phyloP scores from a whole-genome alignment of 345 rosid genomes.

The Hevea brasiliensis region DNA sequence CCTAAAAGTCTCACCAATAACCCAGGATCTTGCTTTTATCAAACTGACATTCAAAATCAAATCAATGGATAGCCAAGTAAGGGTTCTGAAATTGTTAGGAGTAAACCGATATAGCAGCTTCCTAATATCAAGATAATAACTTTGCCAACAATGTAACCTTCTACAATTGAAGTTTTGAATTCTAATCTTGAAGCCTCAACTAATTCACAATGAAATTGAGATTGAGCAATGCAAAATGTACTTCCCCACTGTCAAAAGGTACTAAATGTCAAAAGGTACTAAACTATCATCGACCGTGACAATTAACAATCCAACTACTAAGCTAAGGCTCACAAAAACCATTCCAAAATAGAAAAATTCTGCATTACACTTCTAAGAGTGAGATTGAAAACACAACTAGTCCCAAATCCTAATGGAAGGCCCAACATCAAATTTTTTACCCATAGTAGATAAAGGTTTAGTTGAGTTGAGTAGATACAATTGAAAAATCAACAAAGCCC shows the following conservation, averaged over 20 bases:
- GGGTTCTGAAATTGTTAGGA: background rate
- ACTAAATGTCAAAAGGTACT: background rate
- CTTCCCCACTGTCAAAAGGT: background rate
- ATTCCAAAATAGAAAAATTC: no score
- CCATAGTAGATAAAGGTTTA: no score
- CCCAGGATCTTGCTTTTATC: background rate
- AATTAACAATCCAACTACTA: background rate
- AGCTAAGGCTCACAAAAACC: background rate
- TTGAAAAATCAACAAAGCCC: background rate
- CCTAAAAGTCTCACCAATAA: background rate
- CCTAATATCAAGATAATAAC: background rate
- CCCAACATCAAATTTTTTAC: background rate
- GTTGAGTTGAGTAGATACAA: no score
- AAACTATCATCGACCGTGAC: background rate
- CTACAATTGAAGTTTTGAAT: background rate
- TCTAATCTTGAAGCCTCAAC: background rate
- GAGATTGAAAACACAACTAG: background rate
- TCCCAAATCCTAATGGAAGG: background rate
- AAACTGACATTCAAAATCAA: background rate
- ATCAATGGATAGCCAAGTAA: background rate
- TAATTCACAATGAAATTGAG: background rate
- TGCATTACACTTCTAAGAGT: background rate
- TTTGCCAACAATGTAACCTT: background rate
- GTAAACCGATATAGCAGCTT: background rate
- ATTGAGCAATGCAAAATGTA: background rate